Evolutionary conservation across 2,329 filamentous ascomycete species (phyloP).

Genomic region (Microcera coccophila): DNA sequence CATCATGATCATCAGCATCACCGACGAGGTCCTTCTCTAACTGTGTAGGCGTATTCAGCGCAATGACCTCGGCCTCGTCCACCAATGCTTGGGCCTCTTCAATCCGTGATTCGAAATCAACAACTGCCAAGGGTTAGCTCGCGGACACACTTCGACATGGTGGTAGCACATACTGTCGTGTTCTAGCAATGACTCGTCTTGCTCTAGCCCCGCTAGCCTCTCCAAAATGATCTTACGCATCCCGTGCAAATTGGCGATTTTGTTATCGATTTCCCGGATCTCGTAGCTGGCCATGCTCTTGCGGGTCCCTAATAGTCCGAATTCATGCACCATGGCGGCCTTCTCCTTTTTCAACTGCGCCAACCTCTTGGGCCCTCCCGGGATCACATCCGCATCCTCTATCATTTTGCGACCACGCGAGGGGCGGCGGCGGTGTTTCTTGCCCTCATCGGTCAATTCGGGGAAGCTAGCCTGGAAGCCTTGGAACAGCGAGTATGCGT

Average conservation of each 20-base stretch:
- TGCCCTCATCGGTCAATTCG: constrained; percentile 62
- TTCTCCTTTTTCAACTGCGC: constrained; percentile 76
- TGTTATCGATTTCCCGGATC: constrained; percentile 94
- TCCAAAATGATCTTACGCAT: constrained; percentile 93
- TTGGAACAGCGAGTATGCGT: constrained; percentile 89
- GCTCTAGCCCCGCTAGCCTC: constrained; percentile 77
- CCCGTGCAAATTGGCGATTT: constrained; percentile 85
- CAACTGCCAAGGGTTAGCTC: constrained; percentile 47
- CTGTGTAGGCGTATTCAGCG: constrained; percentile 48
- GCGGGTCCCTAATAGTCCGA: constrained; percentile 86
- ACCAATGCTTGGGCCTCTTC: constrained; percentile 59
- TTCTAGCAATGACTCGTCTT: constrained; percentile 85
- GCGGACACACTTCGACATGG: not conserved
- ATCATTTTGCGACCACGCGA: constrained; percentile 76
- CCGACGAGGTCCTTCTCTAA: constrained; percentile 52
- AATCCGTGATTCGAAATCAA: constrained; percentile 58
- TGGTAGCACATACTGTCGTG: constrained; percentile 65
- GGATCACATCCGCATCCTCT: constrained; percentile 54
- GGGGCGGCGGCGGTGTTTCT: constrained; percentile 65
- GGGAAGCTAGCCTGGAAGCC: constrained; percentile 91
- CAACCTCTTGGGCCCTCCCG: constrained; percentile 62
- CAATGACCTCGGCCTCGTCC: constrained; percentile 56
- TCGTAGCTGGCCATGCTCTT: constrained; percentile 98
- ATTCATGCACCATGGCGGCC: constrained; percentile 71
- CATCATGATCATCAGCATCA: constrained; percentile 46